Conservation (phyloP, 2,329 filamentous ascomycete species). For the Penicillium psychrosexuale region DNA sequence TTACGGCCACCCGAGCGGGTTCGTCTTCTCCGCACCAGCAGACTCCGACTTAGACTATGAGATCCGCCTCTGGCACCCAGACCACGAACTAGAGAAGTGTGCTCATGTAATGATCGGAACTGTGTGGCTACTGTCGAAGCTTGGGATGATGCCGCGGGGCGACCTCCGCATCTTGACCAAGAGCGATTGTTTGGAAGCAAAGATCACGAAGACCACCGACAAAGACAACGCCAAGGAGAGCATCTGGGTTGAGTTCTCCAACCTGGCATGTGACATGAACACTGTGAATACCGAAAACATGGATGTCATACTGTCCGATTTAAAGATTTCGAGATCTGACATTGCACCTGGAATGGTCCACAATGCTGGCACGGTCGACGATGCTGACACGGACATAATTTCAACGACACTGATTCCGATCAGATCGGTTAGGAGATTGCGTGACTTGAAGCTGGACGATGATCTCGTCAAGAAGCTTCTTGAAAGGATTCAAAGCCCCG, state of each 20-base stretch:
- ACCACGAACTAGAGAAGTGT: not conserved
- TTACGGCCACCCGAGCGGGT: not conserved
- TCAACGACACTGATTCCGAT: slow-evolving; percentile 9
- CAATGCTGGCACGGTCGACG: slow-evolving; percentile 1
- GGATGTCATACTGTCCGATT: not conserved
- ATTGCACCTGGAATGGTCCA: not conserved
- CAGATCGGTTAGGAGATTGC: not conserved
- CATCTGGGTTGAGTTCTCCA: not conserved
- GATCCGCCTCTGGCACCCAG: not conserved
- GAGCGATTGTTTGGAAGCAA: slow-evolving; percentile 2
- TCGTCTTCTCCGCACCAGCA: not conserved
- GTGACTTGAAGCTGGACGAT: not conserved
- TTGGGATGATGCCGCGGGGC: not conserved
- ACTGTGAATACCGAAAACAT: not conserved
- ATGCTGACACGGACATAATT: not conserved
- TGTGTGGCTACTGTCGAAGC: slow-evolving; percentile 13
- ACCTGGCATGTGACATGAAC: not conserved
- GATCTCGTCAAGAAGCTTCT: not conserved
- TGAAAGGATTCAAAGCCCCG: slow-evolving; percentile 3
- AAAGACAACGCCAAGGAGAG: not conserved
- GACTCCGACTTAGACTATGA: not conserved
- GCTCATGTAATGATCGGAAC: slow-evolving; percentile 11
- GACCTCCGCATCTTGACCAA: slow-evolving; percentile 1
- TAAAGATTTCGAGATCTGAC: not conserved
- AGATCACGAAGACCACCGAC: not conserved